Percentiles rank a stretch among this genome's conserved stretches.
phyloP scores from a whole-genome alignment of 1,284 basidiomycete species.

The Cutaneotrichosporon sp. region DNA sequence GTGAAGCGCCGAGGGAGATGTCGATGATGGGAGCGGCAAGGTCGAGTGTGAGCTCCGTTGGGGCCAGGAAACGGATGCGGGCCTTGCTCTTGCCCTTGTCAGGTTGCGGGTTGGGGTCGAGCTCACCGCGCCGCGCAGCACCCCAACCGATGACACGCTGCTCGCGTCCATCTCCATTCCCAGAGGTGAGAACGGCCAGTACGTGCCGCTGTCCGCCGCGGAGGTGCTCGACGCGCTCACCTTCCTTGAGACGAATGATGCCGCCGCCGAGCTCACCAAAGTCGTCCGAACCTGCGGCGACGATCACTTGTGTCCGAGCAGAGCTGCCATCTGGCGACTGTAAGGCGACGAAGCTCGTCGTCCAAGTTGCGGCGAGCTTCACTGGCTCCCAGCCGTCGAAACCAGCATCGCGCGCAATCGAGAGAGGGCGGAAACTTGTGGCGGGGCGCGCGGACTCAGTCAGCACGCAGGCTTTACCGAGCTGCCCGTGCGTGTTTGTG shows the following conservation, averaged over 20 bases:
- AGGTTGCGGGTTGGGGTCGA: constrained; percentile 20
- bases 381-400: constrained; percentile 37
- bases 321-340: background rate
- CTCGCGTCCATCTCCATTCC: background rate
- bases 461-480: constrained; percentile 40
- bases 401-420: constrained; percentile 17
- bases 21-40: constrained; percentile 26
- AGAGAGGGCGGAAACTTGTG: constrained; percentile 34
- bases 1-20: constrained; percentile 66
- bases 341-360: constrained; percentile 68
- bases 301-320: constrained; percentile 59
- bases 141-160: constrained; percentile 73
- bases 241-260: constrained; percentile 23
- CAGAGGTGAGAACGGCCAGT: constrained; percentile 55
- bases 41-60: constrained; percentile 25
- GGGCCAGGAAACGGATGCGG: constrained; percentile 22
- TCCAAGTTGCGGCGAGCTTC: constrained; percentile 69
- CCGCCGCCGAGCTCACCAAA: constrained; percentile 73
- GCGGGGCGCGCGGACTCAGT: constrained; percentile 30
- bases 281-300: constrained; percentile 78
- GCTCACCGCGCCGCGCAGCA: constrained; percentile 69
- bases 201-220: constrained; percentile 70
- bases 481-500: constrained; percentile 46
- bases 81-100: constrained; percentile 32
- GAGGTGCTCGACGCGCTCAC: constrained; percentile 51